These are phyloP conservation scores for Rosa persica DNA, from an alignment of 306 rosid genomes.

Conservation along the genomic window DNA sequence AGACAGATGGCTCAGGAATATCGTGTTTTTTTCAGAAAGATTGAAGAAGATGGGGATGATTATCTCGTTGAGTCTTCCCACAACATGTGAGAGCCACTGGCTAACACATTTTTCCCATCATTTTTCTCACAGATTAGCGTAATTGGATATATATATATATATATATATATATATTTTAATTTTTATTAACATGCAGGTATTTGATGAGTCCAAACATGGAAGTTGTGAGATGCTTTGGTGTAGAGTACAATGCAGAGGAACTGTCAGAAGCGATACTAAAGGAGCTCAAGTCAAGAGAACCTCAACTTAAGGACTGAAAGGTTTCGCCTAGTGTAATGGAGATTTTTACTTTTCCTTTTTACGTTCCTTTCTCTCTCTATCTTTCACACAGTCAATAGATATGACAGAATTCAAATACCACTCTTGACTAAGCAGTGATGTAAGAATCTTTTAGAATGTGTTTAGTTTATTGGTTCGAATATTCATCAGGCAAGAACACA, in stretches of 20 bases:
- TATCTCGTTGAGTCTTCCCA: slow-evolving; percentile 91
- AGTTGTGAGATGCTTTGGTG: slow-evolving; percentile 82
- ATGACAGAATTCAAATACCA: neutral
- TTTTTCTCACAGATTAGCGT: slow-evolving; percentile 16
- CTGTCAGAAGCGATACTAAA: slow-evolving; percentile 58
- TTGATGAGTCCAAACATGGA: slow-evolving; percentile 77
- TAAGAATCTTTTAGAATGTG: neutral
- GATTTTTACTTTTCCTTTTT: neutral
- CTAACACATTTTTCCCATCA: slow-evolving; percentile 11
- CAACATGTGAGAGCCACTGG: slow-evolving; percentile 63
- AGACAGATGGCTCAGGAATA: slow-evolving; percentile 93
- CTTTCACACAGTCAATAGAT: neutral
- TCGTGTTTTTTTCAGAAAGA: slow-evolving; percentile 69
- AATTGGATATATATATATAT: slow-evolving; percentile 22
- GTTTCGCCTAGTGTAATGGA: neutral
- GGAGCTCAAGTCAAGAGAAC: slow-evolving; percentile 49
- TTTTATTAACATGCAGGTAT: slow-evolving; percentile 56
- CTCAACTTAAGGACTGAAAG: slow-evolving; percentile 30
- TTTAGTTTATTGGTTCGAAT: neutral
- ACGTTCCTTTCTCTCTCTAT: neutral
- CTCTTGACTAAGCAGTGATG: neutral
- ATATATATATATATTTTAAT: no score
- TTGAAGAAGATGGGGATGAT: slow-evolving; percentile 85
- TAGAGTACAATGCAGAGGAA: slow-evolving; percentile 72
- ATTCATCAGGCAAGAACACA: neutral